These are phyloP conservation scores for Fusarium humuli DNA, from an alignment of 2,329 filamentous ascomycete genomes.

Conservation along the genomic window DNA sequence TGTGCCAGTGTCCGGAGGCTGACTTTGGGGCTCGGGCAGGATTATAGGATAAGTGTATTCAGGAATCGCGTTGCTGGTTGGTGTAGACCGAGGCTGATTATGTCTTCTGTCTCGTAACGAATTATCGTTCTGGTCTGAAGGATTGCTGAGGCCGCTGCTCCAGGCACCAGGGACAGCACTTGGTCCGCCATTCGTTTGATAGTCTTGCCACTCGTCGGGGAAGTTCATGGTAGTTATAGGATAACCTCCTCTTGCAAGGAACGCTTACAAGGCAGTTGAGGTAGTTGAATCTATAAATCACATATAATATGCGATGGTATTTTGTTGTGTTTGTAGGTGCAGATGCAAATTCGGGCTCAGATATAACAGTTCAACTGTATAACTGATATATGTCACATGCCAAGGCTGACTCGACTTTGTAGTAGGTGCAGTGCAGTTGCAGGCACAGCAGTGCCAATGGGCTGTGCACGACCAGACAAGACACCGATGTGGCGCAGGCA, in stretches of 20 bases:
- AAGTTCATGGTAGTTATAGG: slow-evolving; percentile 17
- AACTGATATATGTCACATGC: not conserved
- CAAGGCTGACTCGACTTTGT: slow-evolving; percentile 19
- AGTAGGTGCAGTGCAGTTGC: slow-evolving; percentile 14
- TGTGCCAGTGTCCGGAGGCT: not conserved
- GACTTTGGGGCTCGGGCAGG: not conserved
- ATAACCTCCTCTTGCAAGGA: not conserved
- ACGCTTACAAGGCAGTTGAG: slow-evolving; percentile 2
- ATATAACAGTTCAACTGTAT: not conserved
- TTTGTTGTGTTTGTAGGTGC: not conserved
- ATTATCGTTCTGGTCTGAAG: not conserved
- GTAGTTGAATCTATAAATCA: not conserved
- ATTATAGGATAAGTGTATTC: not conserved
- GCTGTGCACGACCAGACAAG: not conserved
- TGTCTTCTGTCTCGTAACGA: not conserved
- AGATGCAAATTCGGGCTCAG: not conserved
- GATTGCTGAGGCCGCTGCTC: not conserved
- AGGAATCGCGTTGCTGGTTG: not conserved
- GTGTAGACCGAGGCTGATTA: not conserved
- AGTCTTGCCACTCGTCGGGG: slow-evolving; percentile 14
- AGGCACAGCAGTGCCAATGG: slow-evolving; percentile 2
- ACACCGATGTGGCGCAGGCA: not conserved
- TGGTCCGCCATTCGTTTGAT: not conserved
- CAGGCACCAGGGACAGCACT: not conserved
- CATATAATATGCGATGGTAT: not conserved